These are phyloP conservation scores for Schizothecium vesticola DNA, from an alignment of 495 filamentous ascomycete species.

Conservation along the genomic window DNA sequence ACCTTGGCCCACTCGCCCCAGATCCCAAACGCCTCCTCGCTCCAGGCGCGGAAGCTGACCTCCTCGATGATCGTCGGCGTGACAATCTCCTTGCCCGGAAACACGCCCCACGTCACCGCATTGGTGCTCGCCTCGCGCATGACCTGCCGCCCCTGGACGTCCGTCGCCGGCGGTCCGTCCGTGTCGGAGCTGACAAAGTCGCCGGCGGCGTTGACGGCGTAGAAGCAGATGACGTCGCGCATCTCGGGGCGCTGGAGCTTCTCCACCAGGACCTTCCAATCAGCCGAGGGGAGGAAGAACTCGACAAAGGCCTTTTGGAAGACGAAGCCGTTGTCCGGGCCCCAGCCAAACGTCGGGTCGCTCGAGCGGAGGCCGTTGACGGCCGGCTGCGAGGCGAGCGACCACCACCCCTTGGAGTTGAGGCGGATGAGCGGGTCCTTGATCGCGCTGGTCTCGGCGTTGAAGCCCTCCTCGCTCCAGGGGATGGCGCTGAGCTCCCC, in stretches of 20 bases:
- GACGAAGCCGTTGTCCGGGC: conserved; percentile 84
- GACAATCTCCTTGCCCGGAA: conserved; percentile 93
- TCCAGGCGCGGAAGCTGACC: conserved; percentile 90
- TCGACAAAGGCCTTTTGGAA: conserved; percentile 99
- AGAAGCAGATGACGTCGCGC: conserved; percentile 68
- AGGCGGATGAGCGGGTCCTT: conserved; percentile 64
- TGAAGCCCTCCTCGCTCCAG: conserved; percentile 89
- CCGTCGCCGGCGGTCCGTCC: conserved; percentile 14
- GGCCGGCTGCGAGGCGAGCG: conserved; percentile 91
- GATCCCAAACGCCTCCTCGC: conserved; percentile 91
- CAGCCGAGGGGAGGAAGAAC: conserved; percentile 71
- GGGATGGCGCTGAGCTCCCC: conserved; percentile 74
- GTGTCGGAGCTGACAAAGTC: conserved; percentile 64
- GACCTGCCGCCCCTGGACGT: conserved; percentile 1
- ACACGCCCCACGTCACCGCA: conserved; percentile 95
- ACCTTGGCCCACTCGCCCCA: conserved; percentile 92
- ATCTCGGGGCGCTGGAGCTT: conserved; percentile 52
- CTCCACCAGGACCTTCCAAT: conserved; percentile 61
- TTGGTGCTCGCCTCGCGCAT: conserved; percentile 61
- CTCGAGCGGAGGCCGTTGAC: conserved; percentile 75
- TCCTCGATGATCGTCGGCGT: conserved; percentile 98
- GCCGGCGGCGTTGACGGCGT: conserved; percentile 68
- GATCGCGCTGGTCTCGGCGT: conserved; percentile 78
- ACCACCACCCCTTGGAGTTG: conserved; percentile 89
- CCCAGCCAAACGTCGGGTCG: conserved; percentile 88